Percentiles rank a stretch among this genome's conserved stretches.
phyloP scores from a whole-genome alignment of 164 flowering plant genomes.

The Sedum album region DNA sequence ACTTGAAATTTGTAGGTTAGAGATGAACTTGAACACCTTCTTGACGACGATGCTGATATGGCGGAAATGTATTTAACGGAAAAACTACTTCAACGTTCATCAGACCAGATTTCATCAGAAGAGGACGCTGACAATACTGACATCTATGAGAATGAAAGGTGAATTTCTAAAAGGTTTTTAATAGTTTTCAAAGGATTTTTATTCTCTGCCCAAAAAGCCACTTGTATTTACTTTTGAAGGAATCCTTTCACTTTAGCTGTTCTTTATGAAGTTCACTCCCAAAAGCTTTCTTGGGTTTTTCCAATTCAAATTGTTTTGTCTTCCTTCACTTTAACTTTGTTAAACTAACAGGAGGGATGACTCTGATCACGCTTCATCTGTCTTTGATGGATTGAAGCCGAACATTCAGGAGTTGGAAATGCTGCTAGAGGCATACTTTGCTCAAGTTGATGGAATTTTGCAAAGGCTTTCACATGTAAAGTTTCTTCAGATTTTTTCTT shows the following conservation, averaged over 20 bases:
- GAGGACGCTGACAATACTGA: conserved; percentile 32
- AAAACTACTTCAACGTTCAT: conserved; percentile 44
- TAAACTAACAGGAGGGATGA: conserved; percentile 56
- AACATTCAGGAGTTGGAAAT: conserved; percentile 96
- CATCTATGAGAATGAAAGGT: conserved; percentile 13
- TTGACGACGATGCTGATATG: conserved; percentile 70
- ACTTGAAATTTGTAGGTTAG: conserved; percentile 33
- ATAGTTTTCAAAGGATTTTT: neutral
- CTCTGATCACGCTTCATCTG: conserved; percentile 54
- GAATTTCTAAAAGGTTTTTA: neutral
- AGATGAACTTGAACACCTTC: conserved; percentile 61
- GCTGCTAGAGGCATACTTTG: conserved; percentile 97
- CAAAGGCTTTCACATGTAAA: conserved; percentile 80
- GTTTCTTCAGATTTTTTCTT: neutral
- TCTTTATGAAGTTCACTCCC: no score
- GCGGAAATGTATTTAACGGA: conserved; percentile 88
- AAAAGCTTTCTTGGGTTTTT: neutral
- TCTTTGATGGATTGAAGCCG: conserved; percentile 55
- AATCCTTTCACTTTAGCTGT: no score
- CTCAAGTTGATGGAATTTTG: conserved; percentile 85
- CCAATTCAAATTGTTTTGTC: neutral
- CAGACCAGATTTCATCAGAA: conserved; percentile 46
- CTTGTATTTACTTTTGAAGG: no score
- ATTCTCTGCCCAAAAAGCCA: neutral
- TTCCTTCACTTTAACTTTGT: conserved; percentile 11